These are phyloP conservation scores for Alternaria incomplexa DNA, from an alignment of 2,329 filamentous ascomycete genomes.

Conservation along the genomic window DNA sequence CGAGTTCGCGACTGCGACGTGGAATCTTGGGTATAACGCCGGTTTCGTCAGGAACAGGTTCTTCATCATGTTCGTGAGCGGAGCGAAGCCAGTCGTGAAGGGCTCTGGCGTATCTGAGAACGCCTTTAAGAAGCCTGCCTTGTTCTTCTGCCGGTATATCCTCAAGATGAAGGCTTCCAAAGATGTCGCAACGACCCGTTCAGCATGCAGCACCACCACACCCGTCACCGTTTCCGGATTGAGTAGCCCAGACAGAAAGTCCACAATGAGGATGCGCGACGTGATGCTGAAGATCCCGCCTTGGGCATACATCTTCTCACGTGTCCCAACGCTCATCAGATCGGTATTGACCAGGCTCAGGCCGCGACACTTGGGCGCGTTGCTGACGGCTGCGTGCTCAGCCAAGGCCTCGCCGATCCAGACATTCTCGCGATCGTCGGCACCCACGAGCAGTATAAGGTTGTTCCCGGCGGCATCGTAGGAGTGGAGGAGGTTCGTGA, in stretches of 20 bases:
- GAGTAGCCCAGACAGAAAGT: slow-evolving; percentile 83
- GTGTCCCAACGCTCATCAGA: slow-evolving; percentile 80
- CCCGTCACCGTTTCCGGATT: slow-evolving; percentile 86
- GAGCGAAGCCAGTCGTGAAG: slow-evolving; percentile 86
- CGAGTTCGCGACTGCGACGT: slow-evolving; percentile 85
- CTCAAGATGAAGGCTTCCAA: slow-evolving; percentile 93
- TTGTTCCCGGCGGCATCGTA: slow-evolving; percentile 97
- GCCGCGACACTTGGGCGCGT: slow-evolving; percentile 79
- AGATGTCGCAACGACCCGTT: slow-evolving; percentile 82
- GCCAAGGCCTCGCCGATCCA: slow-evolving; percentile 97
- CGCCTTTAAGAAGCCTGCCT: slow-evolving; percentile 90
- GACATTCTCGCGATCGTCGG: slow-evolving; percentile 90
- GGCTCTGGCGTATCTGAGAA: slow-evolving; percentile 94
- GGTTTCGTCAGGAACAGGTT: slow-evolving; percentile 90
- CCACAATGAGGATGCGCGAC: slow-evolving; percentile 91
- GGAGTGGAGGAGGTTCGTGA: slow-evolving; percentile 95
- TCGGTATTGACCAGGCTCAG: slow-evolving; percentile 95
- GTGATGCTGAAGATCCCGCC: slow-evolving; percentile 97
- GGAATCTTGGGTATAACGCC: slow-evolving; percentile 91
- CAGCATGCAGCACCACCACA: slow-evolving; percentile 84
- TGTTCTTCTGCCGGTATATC: slow-evolving; percentile 94
- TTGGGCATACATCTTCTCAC: slow-evolving; percentile 88
- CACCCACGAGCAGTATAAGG: slow-evolving; percentile 84
- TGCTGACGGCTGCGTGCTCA: slow-evolving; percentile 91
- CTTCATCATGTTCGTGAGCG: slow-evolving; percentile 86